These are phyloP conservation scores for Cornus florida DNA, from an alignment of 148 eudicot genomes.

Conservation along the genomic window DNA sequence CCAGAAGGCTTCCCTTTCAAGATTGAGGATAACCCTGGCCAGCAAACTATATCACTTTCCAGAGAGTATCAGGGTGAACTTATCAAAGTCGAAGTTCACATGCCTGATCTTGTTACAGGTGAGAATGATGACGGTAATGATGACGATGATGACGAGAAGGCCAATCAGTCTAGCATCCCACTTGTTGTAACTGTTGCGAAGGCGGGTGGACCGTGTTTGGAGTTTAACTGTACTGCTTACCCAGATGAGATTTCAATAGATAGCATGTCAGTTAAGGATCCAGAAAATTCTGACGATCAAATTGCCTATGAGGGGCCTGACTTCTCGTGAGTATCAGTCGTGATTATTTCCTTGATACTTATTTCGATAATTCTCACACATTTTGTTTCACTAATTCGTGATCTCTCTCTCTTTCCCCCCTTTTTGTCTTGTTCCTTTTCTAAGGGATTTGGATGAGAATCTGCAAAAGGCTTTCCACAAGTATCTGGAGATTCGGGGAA, in stretches of 20 bases:
- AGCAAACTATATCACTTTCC: conserved; percentile 41
- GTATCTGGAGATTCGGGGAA: conserved; percentile 57
- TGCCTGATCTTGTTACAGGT: conserved; percentile 46
- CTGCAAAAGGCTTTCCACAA: conserved; percentile 63
- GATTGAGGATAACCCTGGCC: conserved; percentile 49
- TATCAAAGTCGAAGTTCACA: conserved; percentile 48
- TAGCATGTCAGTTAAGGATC: conserved; percentile 42
- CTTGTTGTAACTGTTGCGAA: conserved; percentile 44
- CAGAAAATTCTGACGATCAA: conserved; percentile 39
- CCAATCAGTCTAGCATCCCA: conserved; percentile 28
- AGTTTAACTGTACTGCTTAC: conserved; percentile 45
- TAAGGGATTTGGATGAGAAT: conserved; percentile 68
- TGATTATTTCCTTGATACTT: background rate
- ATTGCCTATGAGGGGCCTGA: conserved; percentile 67
- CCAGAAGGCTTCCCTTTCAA: conserved; percentile 50
- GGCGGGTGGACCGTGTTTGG: conserved; percentile 39
- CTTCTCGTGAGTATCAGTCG: conserved; percentile 41
- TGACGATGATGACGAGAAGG: conserved; percentile 22
- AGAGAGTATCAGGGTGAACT: conserved; percentile 54
- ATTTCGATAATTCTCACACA: background rate
- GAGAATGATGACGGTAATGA: conserved; percentile 33
- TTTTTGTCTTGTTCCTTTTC: background rate
- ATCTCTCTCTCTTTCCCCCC: background rate
- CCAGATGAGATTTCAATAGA: conserved; percentile 56
- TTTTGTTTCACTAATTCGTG: background rate